phyloP scores from a whole-genome alignment of 1,284 basidiomycete species.

The Porodaedalea pini region DNA sequence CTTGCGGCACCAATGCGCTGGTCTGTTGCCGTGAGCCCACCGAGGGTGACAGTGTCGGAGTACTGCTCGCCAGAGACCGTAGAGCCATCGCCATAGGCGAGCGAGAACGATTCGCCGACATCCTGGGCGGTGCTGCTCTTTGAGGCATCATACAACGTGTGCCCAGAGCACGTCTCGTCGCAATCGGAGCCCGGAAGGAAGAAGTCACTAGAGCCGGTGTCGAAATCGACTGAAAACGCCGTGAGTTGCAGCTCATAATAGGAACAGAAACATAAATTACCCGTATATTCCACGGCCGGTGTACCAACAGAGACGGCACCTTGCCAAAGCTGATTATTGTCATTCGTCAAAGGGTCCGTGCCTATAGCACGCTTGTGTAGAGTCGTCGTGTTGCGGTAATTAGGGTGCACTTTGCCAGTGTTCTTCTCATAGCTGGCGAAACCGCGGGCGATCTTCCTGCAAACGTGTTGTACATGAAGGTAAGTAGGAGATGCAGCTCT shows the following conservation, averaged over 20 bases:
- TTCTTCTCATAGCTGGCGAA: conserved; percentile 21
- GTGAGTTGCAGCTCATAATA: neutral
- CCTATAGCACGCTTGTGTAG: conserved; percentile 15
- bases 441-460: conserved; percentile 17
- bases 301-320: conserved; percentile 17
- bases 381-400: conserved; percentile 9
- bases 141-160: conserved; percentile 20
- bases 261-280: neutral
- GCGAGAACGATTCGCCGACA: conserved; percentile 13
- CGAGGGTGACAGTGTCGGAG: conserved; percentile 27
- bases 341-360: conserved; percentile 10
- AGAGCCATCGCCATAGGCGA: conserved; percentile 23
- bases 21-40: conserved; percentile 22
- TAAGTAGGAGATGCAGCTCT: neutral
- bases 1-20: conserved; percentile 39
- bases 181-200: conserved; percentile 23
- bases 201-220: conserved; percentile 25
- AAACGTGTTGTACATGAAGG: neutral
- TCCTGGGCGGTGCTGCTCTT: conserved; percentile 18
- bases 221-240: conserved; percentile 23
- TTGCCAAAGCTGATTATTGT: conserved; percentile 14
- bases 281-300: conserved; percentile 9
- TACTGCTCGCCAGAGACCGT: conserved; percentile 21
- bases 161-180: conserved; percentile 22
- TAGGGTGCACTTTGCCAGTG: conserved; percentile 14